Conservation (phyloP, 108 stramenopile genomes). For the Conticribra weissflogii region DNA sequence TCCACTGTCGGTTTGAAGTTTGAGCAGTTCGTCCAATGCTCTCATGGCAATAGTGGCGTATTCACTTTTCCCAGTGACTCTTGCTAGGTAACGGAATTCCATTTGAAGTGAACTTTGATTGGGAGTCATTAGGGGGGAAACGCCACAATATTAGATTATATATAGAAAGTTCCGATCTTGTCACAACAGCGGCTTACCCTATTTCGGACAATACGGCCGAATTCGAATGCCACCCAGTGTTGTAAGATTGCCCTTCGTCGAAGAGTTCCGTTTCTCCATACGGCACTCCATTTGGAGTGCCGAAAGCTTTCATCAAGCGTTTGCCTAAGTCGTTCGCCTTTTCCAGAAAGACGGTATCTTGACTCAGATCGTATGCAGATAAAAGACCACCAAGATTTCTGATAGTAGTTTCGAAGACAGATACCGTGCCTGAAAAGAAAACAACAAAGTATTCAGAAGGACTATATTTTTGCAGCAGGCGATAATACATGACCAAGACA, state of each 20-base stretch:
- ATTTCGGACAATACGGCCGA: constrained; percentile 26
- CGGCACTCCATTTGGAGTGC: constrained; percentile 36
- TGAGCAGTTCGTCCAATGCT: constrained; percentile 43
- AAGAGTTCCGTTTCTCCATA: constrained; percentile 26
- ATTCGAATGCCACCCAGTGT: constrained; percentile 46
- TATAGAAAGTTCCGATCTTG: too few relatives aligned
- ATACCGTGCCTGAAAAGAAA: constrained; percentile 30
- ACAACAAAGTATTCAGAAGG: not conserved
- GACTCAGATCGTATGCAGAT: constrained; percentile 73
- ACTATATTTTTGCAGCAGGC: not conserved
- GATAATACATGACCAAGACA: not conserved
- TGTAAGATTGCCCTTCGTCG: constrained; percentile 21
- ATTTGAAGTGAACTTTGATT: constrained; percentile 29
- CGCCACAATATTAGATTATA: too few relatives aligned
- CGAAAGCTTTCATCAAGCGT: constrained; percentile 29
- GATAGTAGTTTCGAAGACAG: constrained; percentile 83
- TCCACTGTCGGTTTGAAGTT: constrained; percentile 36
- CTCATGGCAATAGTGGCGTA: constrained; percentile 43
- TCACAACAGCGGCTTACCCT: constrained; percentile 7
- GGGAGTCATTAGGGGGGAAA: not conserved
- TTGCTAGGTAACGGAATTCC: constrained; percentile 44
- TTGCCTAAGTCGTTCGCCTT: constrained; percentile 40
- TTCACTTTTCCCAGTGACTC: constrained; percentile 38
- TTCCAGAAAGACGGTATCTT: constrained; percentile 31
- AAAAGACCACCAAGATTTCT: constrained; percentile 64